Evolutionary conservation across 306 rosid genomes (phyloP), one percentile per base, ranked within the genome.

Genomic region (Abrus pulchellus): DNA sequence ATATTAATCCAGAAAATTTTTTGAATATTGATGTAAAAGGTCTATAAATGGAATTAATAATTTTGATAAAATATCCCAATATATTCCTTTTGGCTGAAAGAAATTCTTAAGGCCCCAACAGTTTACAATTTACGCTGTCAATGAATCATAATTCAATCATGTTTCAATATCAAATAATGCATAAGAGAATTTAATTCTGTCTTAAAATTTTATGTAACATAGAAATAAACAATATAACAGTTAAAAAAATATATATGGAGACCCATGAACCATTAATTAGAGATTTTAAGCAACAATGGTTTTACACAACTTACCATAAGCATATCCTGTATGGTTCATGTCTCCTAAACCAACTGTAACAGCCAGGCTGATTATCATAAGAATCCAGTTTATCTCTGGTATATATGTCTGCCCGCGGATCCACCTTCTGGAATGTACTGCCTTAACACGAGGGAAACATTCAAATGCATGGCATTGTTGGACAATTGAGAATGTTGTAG

Each of bases 331-430:
- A 56, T 11, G 64, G 65, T 59, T 83, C 43, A 81, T 73, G 84
- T 90, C 87, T 75, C 81, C 91, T 71, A 90, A 85, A 57, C 92
- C 88, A 63, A 90, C 49, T 57, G 88, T 89, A 87, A 90, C 90
- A 65, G 77, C 92, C 79, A 94, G 83, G 90, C 89, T 85, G 86
- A 90, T 83, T 87, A 94, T 68, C 97, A 94, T 70, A 75, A 94
- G 92, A 76, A 86, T 59, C 97, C 98, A 94, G 75, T 92, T 94
- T 76, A 94, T 86, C 89, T 94, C 98, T 11, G 98, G 98, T 82
- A 94, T 90, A 76, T 88, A 92, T 52, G 86, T 79, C 89, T 94
- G 98, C 47, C 98, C 98, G 71, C 53, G 86, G 75, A 94, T 83
- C 95, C 95, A 87, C 85, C 97, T 90, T 87, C 94, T 88, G 56